Conservation (phyloP, 345 rosid species). For the Linum trigynum region DNA sequence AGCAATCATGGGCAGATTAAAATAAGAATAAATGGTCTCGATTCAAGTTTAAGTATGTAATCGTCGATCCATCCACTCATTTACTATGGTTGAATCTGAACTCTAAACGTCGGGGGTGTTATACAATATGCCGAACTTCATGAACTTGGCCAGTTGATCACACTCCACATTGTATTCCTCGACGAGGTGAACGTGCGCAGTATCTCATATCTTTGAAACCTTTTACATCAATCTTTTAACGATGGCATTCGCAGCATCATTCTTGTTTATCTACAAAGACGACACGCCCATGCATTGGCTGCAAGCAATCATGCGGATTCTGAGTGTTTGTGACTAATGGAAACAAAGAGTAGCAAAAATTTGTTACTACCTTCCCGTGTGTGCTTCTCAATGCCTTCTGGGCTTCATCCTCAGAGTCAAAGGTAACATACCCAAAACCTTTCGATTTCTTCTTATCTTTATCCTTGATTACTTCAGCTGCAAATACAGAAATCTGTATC, state of each 20-base stretch:
- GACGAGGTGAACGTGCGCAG: too few species aligned
- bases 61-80: too few species aligned
- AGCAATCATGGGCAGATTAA: too few species aligned
- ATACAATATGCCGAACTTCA: too few species aligned
- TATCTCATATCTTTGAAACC: too few species aligned
- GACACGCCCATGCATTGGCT: slow-evolving; percentile 54
- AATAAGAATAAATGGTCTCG: too few species aligned
- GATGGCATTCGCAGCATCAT: neutral
- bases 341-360: neutral
- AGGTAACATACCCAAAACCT: slow-evolving; percentile 54
- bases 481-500: slow-evolving; percentile 3
- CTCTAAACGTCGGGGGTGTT: too few species aligned
- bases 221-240: too few species aligned
- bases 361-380: slow-evolving; percentile 46
- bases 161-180: too few species aligned
- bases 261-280: slow-evolving; percentile 29
- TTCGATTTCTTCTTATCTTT: slow-evolving; percentile 35
- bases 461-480: slow-evolving; percentile 39
- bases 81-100: too few species aligned
- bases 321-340: neutral
- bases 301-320: slow-evolving; percentile 16
- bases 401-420: slow-evolving; percentile 37
- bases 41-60: too few species aligned
- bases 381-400: slow-evolving; percentile 37
- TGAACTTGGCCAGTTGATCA: too few species aligned